Evolutionary conservation across 1,284 basidiomycete species (phyloP).

Genomic region (Boletus sp.): DNA sequence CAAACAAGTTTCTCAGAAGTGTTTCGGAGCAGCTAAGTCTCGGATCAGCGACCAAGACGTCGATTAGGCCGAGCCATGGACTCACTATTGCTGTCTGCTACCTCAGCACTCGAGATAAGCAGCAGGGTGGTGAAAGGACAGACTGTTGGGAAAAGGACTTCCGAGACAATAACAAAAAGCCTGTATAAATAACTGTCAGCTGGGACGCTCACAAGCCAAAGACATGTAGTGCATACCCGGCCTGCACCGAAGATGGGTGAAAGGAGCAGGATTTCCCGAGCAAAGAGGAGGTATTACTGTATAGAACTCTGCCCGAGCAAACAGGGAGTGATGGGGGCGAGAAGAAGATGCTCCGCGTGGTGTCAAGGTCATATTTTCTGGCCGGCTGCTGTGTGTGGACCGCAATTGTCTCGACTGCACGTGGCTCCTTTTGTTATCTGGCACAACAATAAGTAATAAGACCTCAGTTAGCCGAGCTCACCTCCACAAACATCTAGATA

Average conservation of each 20-base stretch:
- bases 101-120: too few species aligned
- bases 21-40: not conserved
- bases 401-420: slow-evolving; percentile 22
- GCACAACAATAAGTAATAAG: slow-evolving; percentile 28
- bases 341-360: not conserved
- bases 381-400: not conserved
- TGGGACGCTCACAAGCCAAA: not conserved
- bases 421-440: slow-evolving; percentile 17
- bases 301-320: not conserved
- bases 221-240: not conserved
- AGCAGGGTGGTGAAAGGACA: not conserved
- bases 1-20: not conserved
- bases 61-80: not conserved
- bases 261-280: not conserved
- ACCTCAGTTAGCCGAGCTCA: slow-evolving; percentile 12
- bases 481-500: too few species aligned
- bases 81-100: slow-evolving; percentile 5
- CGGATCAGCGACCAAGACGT: slow-evolving; percentile 5
- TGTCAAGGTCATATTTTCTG: slow-evolving; percentile 17
- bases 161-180: not conserved
- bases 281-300: too few species aligned
- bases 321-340: slow-evolving; percentile 2
- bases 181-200: slow-evolving; percentile 3
- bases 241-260: not conserved
- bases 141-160: not conserved